A percentile compares a stretch with the other conserved stretches of the same genome.
phyloP scores from a whole-genome alignment of 1,284 basidiomycete genomes.

The Malassezia caprae region DNA sequence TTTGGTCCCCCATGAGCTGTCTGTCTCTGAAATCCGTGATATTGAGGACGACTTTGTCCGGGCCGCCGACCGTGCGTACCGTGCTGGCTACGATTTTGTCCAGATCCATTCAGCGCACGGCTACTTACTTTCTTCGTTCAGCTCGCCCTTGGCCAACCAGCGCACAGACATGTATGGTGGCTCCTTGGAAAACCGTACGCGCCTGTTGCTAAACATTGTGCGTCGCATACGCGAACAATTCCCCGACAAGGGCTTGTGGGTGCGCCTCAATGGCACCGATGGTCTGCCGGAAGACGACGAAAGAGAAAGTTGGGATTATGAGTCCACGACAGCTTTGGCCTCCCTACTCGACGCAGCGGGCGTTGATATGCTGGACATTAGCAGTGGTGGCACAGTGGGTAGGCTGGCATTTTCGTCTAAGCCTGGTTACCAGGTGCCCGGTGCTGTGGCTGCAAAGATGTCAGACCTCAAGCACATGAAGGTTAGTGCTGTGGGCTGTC shows the following conservation, averaged over 20 bases:
- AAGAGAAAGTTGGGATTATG: conserved; percentile 30
- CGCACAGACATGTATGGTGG: conserved; percentile 46
- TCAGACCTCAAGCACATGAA: conserved; percentile 28
- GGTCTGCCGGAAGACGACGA: conserved; percentile 26
- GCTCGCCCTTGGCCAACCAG: conserved; percentile 36
- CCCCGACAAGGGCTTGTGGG: conserved; percentile 40
- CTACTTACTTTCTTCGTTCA: conserved; percentile 57
- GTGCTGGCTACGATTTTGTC: conserved; percentile 59
- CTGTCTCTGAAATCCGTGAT: conserved; percentile 55
- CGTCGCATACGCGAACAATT: conserved; percentile 28
- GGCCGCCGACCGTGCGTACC: conserved; percentile 55
- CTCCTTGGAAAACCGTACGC: conserved; percentile 33
- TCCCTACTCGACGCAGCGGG: conserved; percentile 25
- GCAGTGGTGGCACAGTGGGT: conserved; percentile 31
- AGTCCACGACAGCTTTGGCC: conserved; percentile 30
- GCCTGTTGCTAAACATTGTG: conserved; percentile 27
- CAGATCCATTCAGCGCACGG: conserved; percentile 55
- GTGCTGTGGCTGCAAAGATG: conserved; percentile 23
- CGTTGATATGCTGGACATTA: conserved; percentile 42
- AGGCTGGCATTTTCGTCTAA: conserved; percentile 26
- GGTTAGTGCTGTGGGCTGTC: conserved; percentile 36
- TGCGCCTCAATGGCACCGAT: conserved; percentile 39
- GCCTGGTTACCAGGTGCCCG: conserved; percentile 39
- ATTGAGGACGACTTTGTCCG: conserved; percentile 61
- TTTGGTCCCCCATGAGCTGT: conserved; percentile 57